These are phyloP conservation scores for Saccharomycopsis selenospora DNA, from an alignment of 805 yeast species.

Conservation along the genomic window DNA sequence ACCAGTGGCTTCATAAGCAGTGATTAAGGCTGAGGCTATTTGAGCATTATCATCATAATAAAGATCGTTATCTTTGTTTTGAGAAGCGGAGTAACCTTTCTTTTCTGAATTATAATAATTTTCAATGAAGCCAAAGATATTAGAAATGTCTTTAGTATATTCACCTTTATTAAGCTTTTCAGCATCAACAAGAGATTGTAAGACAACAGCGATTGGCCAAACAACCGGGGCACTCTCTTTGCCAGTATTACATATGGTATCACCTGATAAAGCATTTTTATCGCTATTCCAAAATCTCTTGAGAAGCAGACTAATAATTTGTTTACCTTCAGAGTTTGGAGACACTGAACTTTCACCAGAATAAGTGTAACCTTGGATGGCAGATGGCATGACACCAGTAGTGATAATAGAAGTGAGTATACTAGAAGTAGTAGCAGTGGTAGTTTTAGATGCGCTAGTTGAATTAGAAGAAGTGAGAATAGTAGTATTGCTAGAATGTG, in stretches of 20 bases:
- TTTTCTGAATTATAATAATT: slow-evolving; percentile 38
- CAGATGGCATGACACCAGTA: slow-evolving; percentile 3
- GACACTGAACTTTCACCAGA: not conserved
- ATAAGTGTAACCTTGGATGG: not conserved
- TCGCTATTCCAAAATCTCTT: slow-evolving; percentile 22
- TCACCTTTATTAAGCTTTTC: slow-evolving; percentile 28
- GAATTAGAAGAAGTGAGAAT: not conserved
- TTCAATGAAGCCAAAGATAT: slow-evolving; percentile 45
- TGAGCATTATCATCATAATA: slow-evolving; percentile 75
- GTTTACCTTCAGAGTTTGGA: slow-evolving; percentile 1
- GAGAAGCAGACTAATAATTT: not conserved
- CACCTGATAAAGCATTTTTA: slow-evolving; percentile 13
- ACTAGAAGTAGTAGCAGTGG: not conserved
- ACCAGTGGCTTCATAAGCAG: slow-evolving; percentile 62
- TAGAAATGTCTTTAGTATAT: slow-evolving; percentile 46
- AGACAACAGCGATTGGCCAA: slow-evolving; percentile 64
- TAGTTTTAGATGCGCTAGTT: not conserved
- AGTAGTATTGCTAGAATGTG: not conserved
- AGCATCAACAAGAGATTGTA: slow-evolving; percentile 63
- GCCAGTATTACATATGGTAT: not conserved
- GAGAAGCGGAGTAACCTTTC: slow-evolving; percentile 61
- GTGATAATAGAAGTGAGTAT: not conserved
- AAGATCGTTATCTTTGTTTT: slow-evolving; percentile 55
- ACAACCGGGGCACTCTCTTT: slow-evolving; percentile 25
- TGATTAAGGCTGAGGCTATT: slow-evolving; percentile 54